Evolutionary conservation across 371 early-diverging fungal species (phyloP), one percentile per base, ranked within the genome.

Genomic region (Basidiobolus meristosporus): DNA sequence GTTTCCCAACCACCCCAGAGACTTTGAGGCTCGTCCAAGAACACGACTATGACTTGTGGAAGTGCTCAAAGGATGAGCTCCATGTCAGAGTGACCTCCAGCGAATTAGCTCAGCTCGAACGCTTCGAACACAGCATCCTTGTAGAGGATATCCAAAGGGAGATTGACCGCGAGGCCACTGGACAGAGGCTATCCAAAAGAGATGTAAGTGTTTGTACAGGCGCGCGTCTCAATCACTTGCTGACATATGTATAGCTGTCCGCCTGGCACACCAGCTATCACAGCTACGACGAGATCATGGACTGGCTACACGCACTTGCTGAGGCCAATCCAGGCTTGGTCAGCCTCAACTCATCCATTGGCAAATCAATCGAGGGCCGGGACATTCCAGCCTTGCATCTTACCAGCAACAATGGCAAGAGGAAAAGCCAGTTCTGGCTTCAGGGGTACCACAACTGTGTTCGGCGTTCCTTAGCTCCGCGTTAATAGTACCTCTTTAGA

Each of bases 361-460:
- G 43, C 28, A 42, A 42, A 36, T 20, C 36, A 4, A 15, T 30
- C 18, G 17, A 36, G 12, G 37, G 37, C 7, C 20, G 28, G 21
- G 37, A 42, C 19, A 15, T 35, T n/a, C 12, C 29, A 6, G 43
- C 43, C 17, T 14, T 42, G 2, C 43, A 42, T 17, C 12, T 42
- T 18, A 42, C 43, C 22, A 42, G 36, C 16, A 17, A 26, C 6
- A 42, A 35, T 18, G 30, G 37, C 3, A 19, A 17, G 7, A 7
- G n/a, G 6, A 42, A 42, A 36, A 42, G 36, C 29, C 35, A 42
- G 26, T n/a, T 42, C 30, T 42, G 30, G 31, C 36, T 42, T 10
- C 29, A 42, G 19, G 35, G 36, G 3, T 26, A 26, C n/a, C n/a
- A n/a, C n/a, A n/a, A n/a, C n/a, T n/a, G n/a, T n/a, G n/a, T n/a